Evolutionary conservation across 2,329 filamentous ascomycete genomes (phyloP), one percentile per base, ranked within the genome.

Genomic region (Trichoderma sp.): DNA sequence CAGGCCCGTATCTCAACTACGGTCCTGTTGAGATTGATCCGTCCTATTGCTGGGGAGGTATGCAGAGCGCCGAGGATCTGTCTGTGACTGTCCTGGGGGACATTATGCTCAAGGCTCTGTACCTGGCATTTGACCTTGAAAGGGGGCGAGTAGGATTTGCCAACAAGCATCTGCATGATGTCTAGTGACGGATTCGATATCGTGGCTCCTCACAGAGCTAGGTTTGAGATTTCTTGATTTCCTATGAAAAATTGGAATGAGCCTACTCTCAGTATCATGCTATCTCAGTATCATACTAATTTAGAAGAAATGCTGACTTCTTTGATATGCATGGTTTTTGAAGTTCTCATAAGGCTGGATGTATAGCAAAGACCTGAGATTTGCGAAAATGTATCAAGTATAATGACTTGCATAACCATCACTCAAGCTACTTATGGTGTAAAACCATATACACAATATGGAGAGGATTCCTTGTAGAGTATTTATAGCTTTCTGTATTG

Each of bases 21-120:
- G 86, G 89, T 1, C 82, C 86, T 16, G 83, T 88, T 29, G 83
- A 87, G 14, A 84, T 87, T 18, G 86, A 87, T 12, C 84, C 84
- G 3, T 87, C 87, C 33, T 87, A 82, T 74, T 97, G 94, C 87
- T 95, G 90, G 82, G 94, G 94, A 74, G 94, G 94, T 66, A 89
- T 97, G 77, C 94, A 97, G 86, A 87, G 85, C 41, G 83, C 86
- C 60, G 84, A 83, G 18, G 81, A 80, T 29, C 79, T 86, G 67
- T 80, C 81, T 2, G 87, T 92, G 77, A 90, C 88, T 74, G 94
- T 97, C 80, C 89, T 95, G 74, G 94, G 94, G 11, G 93, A 95
- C 76, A 87, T 93, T 74, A 94, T 95, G 85, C 88, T 97, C 78
- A 97, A 97, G 89, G 90, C 90, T 74, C 87, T 93, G 77, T 95